These are phyloP conservation scores for Arthrobotrys entomopaga DNA, from an alignment of 2,329 filamentous ascomycete species.

Conservation along the genomic window DNA sequence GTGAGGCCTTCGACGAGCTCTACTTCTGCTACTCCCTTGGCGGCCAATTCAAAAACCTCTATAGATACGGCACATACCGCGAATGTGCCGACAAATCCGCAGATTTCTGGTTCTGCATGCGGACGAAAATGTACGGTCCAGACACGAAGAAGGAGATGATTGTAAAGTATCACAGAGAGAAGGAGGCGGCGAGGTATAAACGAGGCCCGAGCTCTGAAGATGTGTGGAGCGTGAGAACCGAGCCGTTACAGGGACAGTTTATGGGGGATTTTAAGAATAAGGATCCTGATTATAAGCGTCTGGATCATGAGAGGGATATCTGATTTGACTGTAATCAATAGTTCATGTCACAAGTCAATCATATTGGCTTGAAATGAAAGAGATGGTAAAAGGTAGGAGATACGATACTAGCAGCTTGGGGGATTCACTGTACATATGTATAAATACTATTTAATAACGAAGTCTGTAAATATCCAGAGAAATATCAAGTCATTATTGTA, in stretches of 20 bases:
- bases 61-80: slow-evolving; percentile 81
- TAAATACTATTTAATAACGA: slow-evolving; percentile 22
- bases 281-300: neutral
- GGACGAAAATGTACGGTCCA: slow-evolving; percentile 71
- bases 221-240: slow-evolving; percentile 81
- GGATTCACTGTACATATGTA: neutral
- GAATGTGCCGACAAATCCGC: slow-evolving; percentile 86
- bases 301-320: slow-evolving; percentile 22
- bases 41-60: slow-evolving; percentile 81
- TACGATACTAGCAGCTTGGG: neutral
- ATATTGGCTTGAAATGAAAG: neutral
- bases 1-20: slow-evolving; percentile 86
- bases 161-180: slow-evolving; percentile 61
- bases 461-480: slow-evolving; percentile 25
- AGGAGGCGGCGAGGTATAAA: slow-evolving; percentile 72
- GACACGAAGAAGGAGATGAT: slow-evolving; percentile 59
- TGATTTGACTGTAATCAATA: neutral
- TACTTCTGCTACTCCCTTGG: slow-evolving; percentile 94
- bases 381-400: neutral
- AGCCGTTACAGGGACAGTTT: slow-evolving; percentile 67
- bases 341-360: neutral
- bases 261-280: slow-evolving; percentile 23
- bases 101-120: slow-evolving; percentile 99
- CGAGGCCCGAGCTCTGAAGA: slow-evolving; percentile 82
- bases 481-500: slow-evolving; percentile 3